Conservation (phyloP, 495 filamentous ascomycete genomes). For the Extremus antarcticus region DNA sequence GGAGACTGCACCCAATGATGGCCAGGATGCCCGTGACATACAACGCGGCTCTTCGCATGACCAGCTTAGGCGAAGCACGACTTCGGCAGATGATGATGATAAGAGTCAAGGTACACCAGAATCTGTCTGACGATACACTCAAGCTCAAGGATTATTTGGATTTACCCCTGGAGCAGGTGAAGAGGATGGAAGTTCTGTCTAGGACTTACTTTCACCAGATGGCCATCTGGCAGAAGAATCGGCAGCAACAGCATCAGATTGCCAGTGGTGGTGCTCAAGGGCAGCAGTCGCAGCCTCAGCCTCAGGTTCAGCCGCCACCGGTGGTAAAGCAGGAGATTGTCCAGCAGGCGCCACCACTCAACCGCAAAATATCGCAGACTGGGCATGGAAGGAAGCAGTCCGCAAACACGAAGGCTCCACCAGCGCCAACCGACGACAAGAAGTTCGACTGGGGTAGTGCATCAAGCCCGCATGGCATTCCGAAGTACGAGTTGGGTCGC, state of each 20-base stretch:
- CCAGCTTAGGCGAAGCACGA: not conserved
- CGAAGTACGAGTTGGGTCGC: slow-evolving; percentile 40
- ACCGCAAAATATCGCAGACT: slow-evolving; percentile 1
- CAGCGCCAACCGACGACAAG: slow-evolving; percentile 55
- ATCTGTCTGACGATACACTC: slow-evolving; percentile 47
- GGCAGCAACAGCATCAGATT: not conserved
- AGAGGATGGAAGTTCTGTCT: slow-evolving; percentile 27
- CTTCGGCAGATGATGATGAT: slow-evolving; percentile 6
- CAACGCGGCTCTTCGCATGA: not conserved
- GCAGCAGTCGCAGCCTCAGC: slow-evolving; percentile 8
- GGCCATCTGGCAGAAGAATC: not conserved
- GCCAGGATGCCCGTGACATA: slow-evolving; percentile 1
- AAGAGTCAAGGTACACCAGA: slow-evolving; percentile 35
- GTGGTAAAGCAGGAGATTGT: slow-evolving; percentile 21
- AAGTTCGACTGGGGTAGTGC: slow-evolving; percentile 57
- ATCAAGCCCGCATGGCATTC: slow-evolving; percentile 61
- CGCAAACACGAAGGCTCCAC: slow-evolving; percentile 33
- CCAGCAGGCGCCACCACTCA: slow-evolving; percentile 3
- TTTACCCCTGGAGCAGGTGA: slow-evolving; percentile 45
- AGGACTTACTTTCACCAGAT: not conserved
- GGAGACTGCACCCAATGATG: not conserved
- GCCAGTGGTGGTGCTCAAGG: not conserved
- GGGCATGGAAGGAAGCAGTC: slow-evolving; percentile 7
- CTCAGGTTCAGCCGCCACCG: slow-evolving; percentile 24
- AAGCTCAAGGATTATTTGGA: slow-evolving; percentile 45